Conservation (phyloP, 306 rosid species). For the Abrus pulchellus region DNA sequence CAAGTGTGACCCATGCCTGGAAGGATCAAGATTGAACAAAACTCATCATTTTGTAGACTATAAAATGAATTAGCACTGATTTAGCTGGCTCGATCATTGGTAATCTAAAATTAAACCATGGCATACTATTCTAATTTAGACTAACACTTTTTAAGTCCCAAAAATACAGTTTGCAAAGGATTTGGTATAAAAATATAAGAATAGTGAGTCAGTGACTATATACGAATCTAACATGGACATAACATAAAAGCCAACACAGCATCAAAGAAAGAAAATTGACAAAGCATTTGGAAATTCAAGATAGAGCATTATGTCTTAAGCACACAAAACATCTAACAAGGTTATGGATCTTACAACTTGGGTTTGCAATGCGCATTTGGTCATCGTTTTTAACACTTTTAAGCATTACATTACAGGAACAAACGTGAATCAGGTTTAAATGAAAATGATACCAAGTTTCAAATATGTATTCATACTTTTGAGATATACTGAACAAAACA, state of each 20-base stretch:
- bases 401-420: slow-evolving; percentile 2
- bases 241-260: background rate
- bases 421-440: background rate
- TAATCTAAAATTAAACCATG: slow-evolving; percentile 22
- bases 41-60: slow-evolving; percentile 2
- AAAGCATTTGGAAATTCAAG: background rate
- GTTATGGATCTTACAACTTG: slow-evolving; percentile 14
- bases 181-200: slow-evolving; percentile 28
- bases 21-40: slow-evolving; percentile 41
- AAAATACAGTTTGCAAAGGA: background rate
- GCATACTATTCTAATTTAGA: background rate
- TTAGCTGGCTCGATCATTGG: slow-evolving; percentile 7
- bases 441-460: background rate
- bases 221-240: background rate
- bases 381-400: background rate
- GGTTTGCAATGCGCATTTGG: slow-evolving; percentile 2
- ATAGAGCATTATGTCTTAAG: background rate
- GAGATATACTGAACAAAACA: background rate
- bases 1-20: slow-evolving; percentile 95
- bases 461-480: background rate
- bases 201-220: background rate
- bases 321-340: background rate
- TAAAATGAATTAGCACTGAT: slow-evolving; percentile 21
- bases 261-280: background rate
- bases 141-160: background rate